phyloP scores from a whole-genome alignment of 1,284 basidiomycete genomes.

The Thecaphora frezii region DNA sequence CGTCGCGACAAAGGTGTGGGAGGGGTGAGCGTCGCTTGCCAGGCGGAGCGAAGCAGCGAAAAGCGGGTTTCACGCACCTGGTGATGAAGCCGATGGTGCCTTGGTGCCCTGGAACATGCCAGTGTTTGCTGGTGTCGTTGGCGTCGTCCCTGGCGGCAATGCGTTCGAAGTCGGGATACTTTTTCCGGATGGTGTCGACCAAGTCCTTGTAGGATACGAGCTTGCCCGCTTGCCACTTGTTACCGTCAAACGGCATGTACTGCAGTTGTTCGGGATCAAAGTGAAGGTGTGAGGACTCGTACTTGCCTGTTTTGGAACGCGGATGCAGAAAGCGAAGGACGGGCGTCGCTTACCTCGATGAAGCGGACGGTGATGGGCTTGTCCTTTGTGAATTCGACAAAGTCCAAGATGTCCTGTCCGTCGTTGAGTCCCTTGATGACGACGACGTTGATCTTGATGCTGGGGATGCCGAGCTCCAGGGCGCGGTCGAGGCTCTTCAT shows the following conservation, averaged over 20 bases:
- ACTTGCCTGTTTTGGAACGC: too few species aligned
- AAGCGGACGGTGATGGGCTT: conserved; percentile 73
- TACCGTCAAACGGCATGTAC: conserved; percentile 85
- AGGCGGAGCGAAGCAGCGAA: background rate
- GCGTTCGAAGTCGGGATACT: conserved; percentile 26
- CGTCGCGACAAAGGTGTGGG: background rate
- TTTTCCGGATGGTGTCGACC: conserved; percentile 23
- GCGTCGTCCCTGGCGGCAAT: conserved; percentile 64
- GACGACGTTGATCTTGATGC: conserved; percentile 81
- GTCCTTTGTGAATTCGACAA: conserved; percentile 73
- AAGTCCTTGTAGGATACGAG: conserved; percentile 65
- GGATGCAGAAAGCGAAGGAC: too few species aligned
- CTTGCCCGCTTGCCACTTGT: conserved; percentile 79
- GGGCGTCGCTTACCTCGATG: conserved; percentile 65
- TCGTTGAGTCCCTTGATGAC: conserved; percentile 79
- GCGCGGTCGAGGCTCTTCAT: conserved; percentile 71
- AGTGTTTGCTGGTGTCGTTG: conserved; percentile 80
- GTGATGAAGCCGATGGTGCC: conserved; percentile 81
- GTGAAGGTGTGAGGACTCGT: too few species aligned
- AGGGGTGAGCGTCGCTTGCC: background rate
- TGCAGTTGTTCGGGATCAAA: too few species aligned
- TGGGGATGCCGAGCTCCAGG: conserved; percentile 62
- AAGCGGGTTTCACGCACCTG: conserved; percentile 18
- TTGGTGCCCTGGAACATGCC: conserved; percentile 71
- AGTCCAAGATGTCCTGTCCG: conserved; percentile 70